These are phyloP conservation scores for Colletotrichum brevisporum DNA, from an alignment of 2,329 filamentous ascomycete species.

Conservation along the genomic window DNA sequence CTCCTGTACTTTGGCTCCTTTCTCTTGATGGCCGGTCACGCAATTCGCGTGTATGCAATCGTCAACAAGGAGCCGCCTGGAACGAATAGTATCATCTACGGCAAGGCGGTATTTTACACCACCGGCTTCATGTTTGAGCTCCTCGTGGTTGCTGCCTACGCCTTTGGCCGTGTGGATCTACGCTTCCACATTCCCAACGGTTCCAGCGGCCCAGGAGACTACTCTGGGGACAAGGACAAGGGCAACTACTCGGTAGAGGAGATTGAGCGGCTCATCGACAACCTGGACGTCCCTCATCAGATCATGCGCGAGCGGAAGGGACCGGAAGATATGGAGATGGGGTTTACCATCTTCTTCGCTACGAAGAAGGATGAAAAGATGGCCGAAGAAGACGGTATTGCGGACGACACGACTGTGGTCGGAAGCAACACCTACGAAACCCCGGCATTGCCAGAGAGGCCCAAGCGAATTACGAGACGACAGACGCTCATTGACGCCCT, in stretches of 20 bases:
- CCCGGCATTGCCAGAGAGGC: conserved; percentile 26
- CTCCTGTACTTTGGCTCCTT: conserved; percentile 45
- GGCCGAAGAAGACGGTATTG: background rate
- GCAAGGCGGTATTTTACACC: conserved; percentile 52
- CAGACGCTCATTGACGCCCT: conserved; percentile 37
- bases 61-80: conserved; percentile 45
- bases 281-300: conserved; percentile 39
- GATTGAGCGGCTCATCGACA: conserved; percentile 39
- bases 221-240: conserved; percentile 39
- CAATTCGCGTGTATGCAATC: conserved; percentile 44
- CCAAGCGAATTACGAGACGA: conserved; percentile 35
- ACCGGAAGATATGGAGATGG: conserved; percentile 29
- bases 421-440: background rate
- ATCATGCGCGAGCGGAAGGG: conserved; percentile 39
- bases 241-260: conserved; percentile 35
- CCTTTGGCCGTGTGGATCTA: conserved; percentile 47
- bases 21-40: conserved; percentile 42
- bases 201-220: conserved; percentile 46
- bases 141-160: conserved; percentile 46
- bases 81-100: conserved; percentile 48
- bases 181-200: conserved; percentile 50
- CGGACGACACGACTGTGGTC: background rate
- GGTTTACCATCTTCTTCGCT: conserved; percentile 39
- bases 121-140: conserved; percentile 53
- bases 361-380: conserved; percentile 6